Evolutionary conservation across 805 yeast genomes (phyloP).

Genomic region (Jamesozyma lodderae): DNA sequence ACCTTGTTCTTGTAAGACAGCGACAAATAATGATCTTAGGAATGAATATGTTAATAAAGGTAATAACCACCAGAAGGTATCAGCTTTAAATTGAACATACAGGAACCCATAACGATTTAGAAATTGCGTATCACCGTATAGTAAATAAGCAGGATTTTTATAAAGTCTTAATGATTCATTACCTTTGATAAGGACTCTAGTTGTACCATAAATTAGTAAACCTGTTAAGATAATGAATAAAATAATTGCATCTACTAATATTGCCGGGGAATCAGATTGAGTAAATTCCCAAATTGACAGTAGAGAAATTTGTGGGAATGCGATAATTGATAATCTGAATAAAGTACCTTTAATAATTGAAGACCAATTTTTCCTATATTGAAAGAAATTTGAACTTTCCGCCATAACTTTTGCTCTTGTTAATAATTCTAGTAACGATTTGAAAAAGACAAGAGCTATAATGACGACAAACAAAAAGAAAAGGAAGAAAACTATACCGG

Average conservation of each 20-base stretch:
- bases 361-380: slow-evolving; percentile 76
- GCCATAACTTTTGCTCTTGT: slow-evolving; percentile 51
- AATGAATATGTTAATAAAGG: slow-evolving; percentile 58
- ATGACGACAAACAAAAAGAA: slow-evolving; percentile 61
- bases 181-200: slow-evolving; percentile 68
- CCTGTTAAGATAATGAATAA: slow-evolving; percentile 49
- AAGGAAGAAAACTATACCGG: slow-evolving; percentile 75
- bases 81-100: slow-evolving; percentile 86
- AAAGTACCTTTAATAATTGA: slow-evolving; percentile 81
- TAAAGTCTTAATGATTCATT: slow-evolving; percentile 58
- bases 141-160: slow-evolving; percentile 85
- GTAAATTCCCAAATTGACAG: slow-evolving; percentile 87
- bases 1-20: slow-evolving; percentile 74
- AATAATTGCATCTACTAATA: slow-evolving; percentile 69
- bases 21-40: slow-evolving; percentile 73
- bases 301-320: slow-evolving; percentile 79
- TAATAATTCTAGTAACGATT: slow-evolving; percentile 56
- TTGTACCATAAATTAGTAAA: slow-evolving; percentile 62
- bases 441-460: slow-evolving; percentile 51
- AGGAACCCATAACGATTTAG: slow-evolving; percentile 86
- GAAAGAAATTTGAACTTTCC: slow-evolving; percentile 51
- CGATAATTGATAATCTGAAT: slow-evolving; percentile 72
- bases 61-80: slow-evolving; percentile 71
- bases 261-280: slow-evolving; percentile 73
- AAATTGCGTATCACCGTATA: slow-evolving; percentile 74